phyloP scores from a whole-genome alignment of 768 basidiomycete genomes.

The Podaxis carcinomalis region DNA sequence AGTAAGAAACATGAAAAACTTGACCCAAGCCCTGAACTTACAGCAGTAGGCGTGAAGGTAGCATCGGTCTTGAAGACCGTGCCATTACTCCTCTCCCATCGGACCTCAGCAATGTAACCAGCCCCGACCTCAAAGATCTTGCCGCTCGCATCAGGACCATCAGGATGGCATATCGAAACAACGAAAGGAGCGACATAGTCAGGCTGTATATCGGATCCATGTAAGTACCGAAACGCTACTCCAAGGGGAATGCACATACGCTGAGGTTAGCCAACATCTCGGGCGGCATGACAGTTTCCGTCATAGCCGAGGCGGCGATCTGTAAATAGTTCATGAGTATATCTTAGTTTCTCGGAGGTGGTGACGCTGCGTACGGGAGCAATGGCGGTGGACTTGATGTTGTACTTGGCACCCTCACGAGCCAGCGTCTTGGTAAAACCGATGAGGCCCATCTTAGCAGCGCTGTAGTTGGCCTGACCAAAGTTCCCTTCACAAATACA shows the following conservation, averaged over 20 bases:
- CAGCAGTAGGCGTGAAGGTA: conserved; percentile 92
- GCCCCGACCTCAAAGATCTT: conserved; percentile 91
- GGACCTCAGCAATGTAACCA: conserved; percentile 85
- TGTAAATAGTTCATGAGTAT: conserved; percentile 22
- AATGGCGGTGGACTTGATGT: conserved; percentile 81
- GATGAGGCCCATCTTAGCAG: conserved; percentile 95
- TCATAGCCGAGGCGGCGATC: conserved; percentile 97
- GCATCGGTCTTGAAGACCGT: conserved; percentile 85
- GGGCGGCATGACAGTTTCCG: conserved; percentile 90
- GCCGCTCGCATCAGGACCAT: conserved; percentile 75
- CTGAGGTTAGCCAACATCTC: conserved; percentile 89
- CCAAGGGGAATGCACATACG: conserved; percentile 30
- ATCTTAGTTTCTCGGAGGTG: neutral
- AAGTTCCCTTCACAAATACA: conserved; percentile 64
- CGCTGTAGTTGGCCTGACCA: conserved; percentile 96
- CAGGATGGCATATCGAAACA: conserved; percentile 79
- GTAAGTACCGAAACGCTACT: conserved; percentile 5
- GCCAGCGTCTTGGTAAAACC: conserved; percentile 92
- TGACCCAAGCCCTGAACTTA: conserved; percentile 26
- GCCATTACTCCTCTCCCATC: conserved; percentile 91
- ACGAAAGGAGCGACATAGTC: conserved; percentile 93
- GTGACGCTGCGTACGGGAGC: conserved; percentile 63
- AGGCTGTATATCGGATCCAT: conserved; percentile 45
- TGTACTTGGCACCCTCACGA: conserved; percentile 87
- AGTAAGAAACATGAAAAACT: neutral